phyloP scores from a whole-genome alignment of 495 filamentous ascomycete species.

The Aspergillus haitiensis region DNA sequence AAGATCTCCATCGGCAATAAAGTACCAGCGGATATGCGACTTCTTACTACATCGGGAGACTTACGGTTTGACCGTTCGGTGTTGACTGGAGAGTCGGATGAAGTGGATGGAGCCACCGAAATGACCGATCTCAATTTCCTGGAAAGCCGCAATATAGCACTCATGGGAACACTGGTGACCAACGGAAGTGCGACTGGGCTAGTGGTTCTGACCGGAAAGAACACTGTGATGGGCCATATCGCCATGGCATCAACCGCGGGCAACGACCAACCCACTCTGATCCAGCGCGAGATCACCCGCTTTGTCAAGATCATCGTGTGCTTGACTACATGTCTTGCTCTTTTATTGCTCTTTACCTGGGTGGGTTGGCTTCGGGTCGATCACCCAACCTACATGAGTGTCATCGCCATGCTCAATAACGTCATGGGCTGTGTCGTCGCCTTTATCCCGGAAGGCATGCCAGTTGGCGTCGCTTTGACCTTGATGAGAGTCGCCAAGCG shows the following conservation, averaged over 20 bases:
- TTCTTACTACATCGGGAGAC: conserved; percentile 63
- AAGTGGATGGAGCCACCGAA: conserved; percentile 59
- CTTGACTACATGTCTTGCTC: conserved; percentile 52
- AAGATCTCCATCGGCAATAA: conserved; percentile 67
- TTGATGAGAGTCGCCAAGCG: conserved; percentile 61
- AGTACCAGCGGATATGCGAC: conserved; percentile 69
- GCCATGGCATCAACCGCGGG: conserved; percentile 59
- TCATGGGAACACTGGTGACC: conserved; percentile 69
- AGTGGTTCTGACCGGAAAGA: conserved; percentile 60
- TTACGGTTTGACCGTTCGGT: conserved; percentile 71
- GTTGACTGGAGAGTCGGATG: conserved; percentile 67
- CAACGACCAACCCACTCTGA: conserved; percentile 59
- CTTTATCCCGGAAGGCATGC: conserved; percentile 72
- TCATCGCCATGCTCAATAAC: conserved; percentile 64
- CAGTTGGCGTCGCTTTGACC: conserved; percentile 64
- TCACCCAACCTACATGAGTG: conserved; percentile 65
- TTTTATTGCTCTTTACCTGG: conserved; percentile 61
- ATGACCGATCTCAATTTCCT: conserved; percentile 69
- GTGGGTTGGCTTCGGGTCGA: conserved; percentile 60
- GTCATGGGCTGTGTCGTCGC: conserved; percentile 69
- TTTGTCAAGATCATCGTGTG: conserved; percentile 65
- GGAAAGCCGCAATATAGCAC: conserved; percentile 69
- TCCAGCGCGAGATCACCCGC: conserved; percentile 66
- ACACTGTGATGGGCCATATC: conserved; percentile 68
- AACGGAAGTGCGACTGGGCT: conserved; percentile 64